These are phyloP conservation scores for Rhizophagus sp. DNA, from an alignment of 192 early-diverging fungal genomes.

Conservation along the genomic window DNA sequence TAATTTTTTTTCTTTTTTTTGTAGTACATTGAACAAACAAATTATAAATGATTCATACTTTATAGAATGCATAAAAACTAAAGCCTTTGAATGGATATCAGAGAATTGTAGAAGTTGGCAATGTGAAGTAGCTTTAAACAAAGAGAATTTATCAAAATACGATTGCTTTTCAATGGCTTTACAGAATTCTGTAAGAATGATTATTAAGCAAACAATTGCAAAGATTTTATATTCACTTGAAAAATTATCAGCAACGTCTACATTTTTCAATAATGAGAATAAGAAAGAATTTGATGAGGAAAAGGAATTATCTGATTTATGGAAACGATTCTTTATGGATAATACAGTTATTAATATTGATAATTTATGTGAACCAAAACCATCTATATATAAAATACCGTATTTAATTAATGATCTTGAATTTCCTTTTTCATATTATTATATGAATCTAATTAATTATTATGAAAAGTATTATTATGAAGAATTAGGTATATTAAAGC, in stretches of 20 bases:
- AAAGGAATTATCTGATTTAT: too few species aligned
- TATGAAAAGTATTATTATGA: not conserved
- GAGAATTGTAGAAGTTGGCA: not conserved
- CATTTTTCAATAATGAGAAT: not conserved
- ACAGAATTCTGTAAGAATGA: not conserved
- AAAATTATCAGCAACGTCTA: not conserved
- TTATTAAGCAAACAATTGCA: not conserved
- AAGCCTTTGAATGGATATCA: not conserved
- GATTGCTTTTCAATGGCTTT: not conserved
- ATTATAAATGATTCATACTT: not conserved
- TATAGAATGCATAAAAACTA: not conserved
- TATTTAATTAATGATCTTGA: not conserved
- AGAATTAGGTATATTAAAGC: not conserved
- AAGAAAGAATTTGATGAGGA: too few species aligned
- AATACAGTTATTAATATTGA: not conserved
- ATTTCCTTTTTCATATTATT: not conserved
- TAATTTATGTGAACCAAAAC: not conserved
- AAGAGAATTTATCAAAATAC: not conserved
- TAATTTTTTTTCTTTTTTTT: not conserved
- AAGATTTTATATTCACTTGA: not conserved
- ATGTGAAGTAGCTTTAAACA: not conserved
- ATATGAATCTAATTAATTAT: too few species aligned
- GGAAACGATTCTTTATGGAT: too few species aligned
- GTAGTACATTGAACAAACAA: not conserved
- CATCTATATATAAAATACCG: not conserved